These are phyloP conservation scores for Aspergillus fumigatiaffinis DNA, from an alignment of 2,329 filamentous ascomycete genomes.

Conservation along the genomic window DNA sequence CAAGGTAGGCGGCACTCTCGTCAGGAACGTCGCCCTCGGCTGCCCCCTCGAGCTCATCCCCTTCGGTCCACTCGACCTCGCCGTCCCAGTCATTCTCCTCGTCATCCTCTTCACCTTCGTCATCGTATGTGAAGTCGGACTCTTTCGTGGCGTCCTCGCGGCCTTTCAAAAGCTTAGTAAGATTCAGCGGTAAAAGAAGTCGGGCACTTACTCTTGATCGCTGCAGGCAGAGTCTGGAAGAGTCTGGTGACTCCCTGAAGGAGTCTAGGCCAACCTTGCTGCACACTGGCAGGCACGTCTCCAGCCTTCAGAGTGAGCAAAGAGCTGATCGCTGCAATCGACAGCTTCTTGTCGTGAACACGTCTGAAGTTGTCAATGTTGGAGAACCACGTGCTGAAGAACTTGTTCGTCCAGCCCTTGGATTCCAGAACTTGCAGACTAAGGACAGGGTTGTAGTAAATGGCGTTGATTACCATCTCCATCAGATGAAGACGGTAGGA, in stretches of 20 bases:
- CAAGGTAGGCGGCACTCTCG: conserved; percentile 89
- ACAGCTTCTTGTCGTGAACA: conserved; percentile 98
- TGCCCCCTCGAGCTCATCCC: conserved; percentile 60
- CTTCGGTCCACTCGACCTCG: conserved; percentile 65
- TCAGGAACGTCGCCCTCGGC: conserved; percentile 69
- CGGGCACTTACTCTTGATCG: conserved; percentile 68
- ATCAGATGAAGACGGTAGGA: conserved; percentile 93
- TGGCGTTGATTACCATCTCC: conserved; percentile 98
- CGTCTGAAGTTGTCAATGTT: conserved; percentile 90
- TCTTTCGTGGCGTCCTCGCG: conserved; percentile 89
- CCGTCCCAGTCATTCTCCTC: conserved; percentile 81
- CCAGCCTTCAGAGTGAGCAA: conserved; percentile 75
- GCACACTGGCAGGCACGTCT: conserved; percentile 86
- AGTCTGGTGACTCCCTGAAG: conserved; percentile 83
- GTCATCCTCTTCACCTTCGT: conserved; percentile 69
- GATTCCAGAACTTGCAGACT: conserved; percentile 82
- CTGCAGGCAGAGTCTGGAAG: conserved; percentile 85
- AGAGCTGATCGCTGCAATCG: conserved; percentile 86
- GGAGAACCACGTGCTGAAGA: conserved; percentile 97
- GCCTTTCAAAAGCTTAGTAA: conserved; percentile 47
- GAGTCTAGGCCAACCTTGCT: conserved; percentile 89
- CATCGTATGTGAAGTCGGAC: conserved; percentile 73
- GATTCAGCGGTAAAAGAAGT: neutral
- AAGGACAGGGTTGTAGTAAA: conserved; percentile 92
- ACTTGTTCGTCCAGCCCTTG: conserved; percentile 95